These are phyloP conservation scores for Sporothrix curviconia DNA, from an alignment of 2,329 filamentous ascomycete genomes.

Conservation along the genomic window DNA sequence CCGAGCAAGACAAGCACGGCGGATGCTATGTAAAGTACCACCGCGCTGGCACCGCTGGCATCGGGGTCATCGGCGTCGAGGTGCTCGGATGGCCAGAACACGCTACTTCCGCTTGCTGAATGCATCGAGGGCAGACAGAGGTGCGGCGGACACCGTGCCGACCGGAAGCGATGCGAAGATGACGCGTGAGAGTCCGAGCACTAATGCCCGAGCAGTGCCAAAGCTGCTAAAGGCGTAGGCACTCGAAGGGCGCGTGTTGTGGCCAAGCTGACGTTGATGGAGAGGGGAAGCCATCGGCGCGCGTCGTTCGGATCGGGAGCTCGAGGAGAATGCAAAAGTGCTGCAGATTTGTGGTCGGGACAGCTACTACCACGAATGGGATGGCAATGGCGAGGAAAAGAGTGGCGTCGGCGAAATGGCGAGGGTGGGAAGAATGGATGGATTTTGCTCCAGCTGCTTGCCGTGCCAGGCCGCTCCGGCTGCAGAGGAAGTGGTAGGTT, in stretches of 20 bases:
- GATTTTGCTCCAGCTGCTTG: too few relatives aligned
- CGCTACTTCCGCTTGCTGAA: not conserved
- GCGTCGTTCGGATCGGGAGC: not conserved
- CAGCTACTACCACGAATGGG: too few relatives aligned
- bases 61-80: slow-evolving; percentile 42
- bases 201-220: slow-evolving; percentile 36
- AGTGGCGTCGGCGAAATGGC: too few relatives aligned
- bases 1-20: slow-evolving; percentile 76
- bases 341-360: too few relatives aligned
- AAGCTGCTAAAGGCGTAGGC: slow-evolving; percentile 25
- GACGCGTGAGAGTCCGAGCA: slow-evolving; percentile 47
- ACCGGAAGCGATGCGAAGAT: slow-evolving; percentile 43
- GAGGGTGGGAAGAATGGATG: too few relatives aligned
- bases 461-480: too few relatives aligned
- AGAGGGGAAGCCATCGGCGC: slow-evolving; percentile 12
- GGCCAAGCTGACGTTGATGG: not conserved
- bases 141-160: slow-evolving; percentile 34
- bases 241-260: not conserved
- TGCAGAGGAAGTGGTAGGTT: too few relatives aligned
- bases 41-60: slow-evolving; percentile 59
- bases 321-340: not conserved
- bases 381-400: too few relatives aligned
- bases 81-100: slow-evolving; percentile 20
- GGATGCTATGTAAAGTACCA: slow-evolving; percentile 75
- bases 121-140: slow-evolving; percentile 28